Conservation (phyloP, 495 filamentous ascomycete species). For the Podospora appendiculata region DNA sequence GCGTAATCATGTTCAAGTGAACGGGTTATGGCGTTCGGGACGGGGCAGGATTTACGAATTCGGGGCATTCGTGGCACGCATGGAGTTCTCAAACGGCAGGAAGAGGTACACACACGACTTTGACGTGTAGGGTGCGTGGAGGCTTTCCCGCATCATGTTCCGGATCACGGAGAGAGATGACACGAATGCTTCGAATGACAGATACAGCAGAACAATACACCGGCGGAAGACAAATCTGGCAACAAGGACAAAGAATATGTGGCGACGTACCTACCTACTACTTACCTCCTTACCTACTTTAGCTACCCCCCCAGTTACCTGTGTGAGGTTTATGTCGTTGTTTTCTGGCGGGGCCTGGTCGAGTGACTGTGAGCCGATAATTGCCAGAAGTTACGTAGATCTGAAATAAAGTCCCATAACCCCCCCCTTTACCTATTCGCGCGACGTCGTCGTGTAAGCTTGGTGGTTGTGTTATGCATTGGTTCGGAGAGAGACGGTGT, state of each 20-base stretch:
- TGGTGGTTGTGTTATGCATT: no score
- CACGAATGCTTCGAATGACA: neutral
- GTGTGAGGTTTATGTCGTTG: neutral
- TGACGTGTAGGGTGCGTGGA: neutral
- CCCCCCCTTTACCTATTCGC: neutral
- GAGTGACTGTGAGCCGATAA: conserved; percentile 5
- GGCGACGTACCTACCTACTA: neutral
- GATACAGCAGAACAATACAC: neutral
- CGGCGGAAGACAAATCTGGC: neutral
- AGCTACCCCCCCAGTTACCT: no score
- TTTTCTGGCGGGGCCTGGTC: conserved; percentile 5
- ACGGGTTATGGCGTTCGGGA: conserved; percentile 13
- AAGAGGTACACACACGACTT: conserved; percentile 1
- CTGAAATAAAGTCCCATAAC: conserved; percentile 2
- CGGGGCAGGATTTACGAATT: neutral
- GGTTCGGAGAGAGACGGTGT: no score
- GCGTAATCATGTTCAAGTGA: conserved; percentile 17
- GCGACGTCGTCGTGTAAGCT: no score
- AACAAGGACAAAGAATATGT: neutral
- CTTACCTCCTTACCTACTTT: no score
- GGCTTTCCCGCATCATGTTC: no score
- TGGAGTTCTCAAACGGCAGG: conserved; percentile 8
- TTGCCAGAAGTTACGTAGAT: conserved; percentile 5
- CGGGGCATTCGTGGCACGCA: neutral
- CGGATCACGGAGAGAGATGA: neutral